phyloP scores from a whole-genome alignment of 371 early-diverging fungal genomes.

The Actinomucor elegans region DNA sequence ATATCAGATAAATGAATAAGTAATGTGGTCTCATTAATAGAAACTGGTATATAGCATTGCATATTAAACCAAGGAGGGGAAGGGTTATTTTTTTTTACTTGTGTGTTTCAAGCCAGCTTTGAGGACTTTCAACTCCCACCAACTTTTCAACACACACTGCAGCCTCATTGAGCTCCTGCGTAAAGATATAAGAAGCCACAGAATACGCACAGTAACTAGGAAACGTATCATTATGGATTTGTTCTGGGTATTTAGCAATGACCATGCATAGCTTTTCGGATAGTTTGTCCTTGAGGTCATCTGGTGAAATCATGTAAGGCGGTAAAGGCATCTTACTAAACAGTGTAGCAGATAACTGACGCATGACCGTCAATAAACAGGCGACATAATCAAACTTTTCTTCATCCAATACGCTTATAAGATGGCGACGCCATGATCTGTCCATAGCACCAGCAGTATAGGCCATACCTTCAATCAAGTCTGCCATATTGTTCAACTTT shows the following conservation, averaged over 20 bases:
- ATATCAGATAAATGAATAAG: too few species aligned
- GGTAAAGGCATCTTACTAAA: constrained; percentile 46
- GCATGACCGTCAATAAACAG: constrained; percentile 36
- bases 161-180: constrained; percentile 25
- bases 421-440: constrained; percentile 14
- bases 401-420: constrained; percentile 15
- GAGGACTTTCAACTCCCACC: constrained; percentile 39
- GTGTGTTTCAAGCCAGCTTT: constrained; percentile 39
- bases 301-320: constrained; percentile 34
- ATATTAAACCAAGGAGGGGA: too few species aligned
- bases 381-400: constrained; percentile 38
- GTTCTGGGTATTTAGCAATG: constrained; percentile 11
- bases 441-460: constrained; percentile 16
- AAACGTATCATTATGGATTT: constrained; percentile 27
- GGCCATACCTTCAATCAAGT: constrained; percentile 36
- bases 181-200: constrained; percentile 27
- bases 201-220: constrained; percentile 32
- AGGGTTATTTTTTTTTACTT: too few species aligned
- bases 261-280: constrained; percentile 10
- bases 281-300: constrained; percentile 21
- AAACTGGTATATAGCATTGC: too few species aligned
- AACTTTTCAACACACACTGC: constrained; percentile 27
- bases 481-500: constrained; percentile 41
- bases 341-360: constrained; percentile 31
- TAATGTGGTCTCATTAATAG: too few species aligned